phyloP scores from a whole-genome alignment of 192 early-diverging fungal genomes.

The Backusella australiensis region DNA sequence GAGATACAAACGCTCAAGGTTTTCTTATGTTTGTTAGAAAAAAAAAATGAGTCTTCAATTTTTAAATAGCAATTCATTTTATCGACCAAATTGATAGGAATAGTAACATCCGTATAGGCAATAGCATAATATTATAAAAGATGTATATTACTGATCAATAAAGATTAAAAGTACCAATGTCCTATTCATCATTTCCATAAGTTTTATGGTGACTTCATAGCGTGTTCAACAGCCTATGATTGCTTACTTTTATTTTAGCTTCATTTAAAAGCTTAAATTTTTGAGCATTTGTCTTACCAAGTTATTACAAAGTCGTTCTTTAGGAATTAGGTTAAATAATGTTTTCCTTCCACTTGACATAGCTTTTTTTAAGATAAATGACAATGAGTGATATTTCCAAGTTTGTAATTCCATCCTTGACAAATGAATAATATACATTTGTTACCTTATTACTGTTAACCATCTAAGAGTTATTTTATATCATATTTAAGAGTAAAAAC shows the following conservation, averaged over 20 bases:
- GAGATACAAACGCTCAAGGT: too few relatives aligned
- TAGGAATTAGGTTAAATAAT: background rate
- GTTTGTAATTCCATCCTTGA: background rate
- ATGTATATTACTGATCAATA: background rate
- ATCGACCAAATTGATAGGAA: too few relatives aligned
- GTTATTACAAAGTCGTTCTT: background rate
- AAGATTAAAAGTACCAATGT: background rate
- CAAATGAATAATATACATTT: background rate
- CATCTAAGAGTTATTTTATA: background rate
- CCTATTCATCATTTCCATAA: background rate
- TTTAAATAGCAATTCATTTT: too few relatives aligned
- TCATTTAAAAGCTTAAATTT: background rate
- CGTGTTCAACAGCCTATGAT: background rate
- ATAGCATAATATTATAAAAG: too few relatives aligned
- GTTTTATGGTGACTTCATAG: background rate
- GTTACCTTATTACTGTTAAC: background rate
- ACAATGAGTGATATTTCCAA: background rate
- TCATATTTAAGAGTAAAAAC: background rate
- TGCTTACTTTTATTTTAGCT: background rate
- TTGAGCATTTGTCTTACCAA: background rate
- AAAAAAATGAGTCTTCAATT: too few relatives aligned
- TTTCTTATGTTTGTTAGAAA: too few relatives aligned
- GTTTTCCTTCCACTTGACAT: background rate
- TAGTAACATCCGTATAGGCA: too few relatives aligned
- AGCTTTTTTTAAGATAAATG: background rate